Base-by-base conservation (phyloP, 2,329 filamentous ascomycete species). In the Shiraia bambusicola region DNA sequence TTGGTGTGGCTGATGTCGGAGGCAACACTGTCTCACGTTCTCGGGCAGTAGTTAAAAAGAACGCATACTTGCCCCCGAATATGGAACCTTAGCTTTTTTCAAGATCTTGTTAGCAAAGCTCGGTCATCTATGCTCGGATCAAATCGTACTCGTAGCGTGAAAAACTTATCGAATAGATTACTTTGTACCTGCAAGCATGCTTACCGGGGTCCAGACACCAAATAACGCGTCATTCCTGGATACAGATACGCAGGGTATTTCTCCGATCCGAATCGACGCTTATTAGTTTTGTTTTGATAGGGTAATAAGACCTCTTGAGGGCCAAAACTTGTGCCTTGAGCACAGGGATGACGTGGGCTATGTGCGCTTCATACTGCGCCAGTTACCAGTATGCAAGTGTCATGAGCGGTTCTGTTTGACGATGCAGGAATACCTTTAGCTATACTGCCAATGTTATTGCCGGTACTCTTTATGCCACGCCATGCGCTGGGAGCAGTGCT, bases 341-440 rank as follows among this genome's bases (percentile, higher is more conserved):
- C 12, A 25, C 28, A 3, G 11, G 14, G 5, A 38, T 32, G 36
- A 38, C 28, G 9, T 38, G 36, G 36, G 13, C 16, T 4, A 16
- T 28, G 16, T 38, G 36, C 19, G 26, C 36, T 11, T 32, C 28
- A 12, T 38, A 13, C 28, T 38, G 36, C 27, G 14, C 7, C 28
- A 22, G 28, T 12, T 38, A 31, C 15, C 36, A 38, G 13, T 38
- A 38, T 24, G 28, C 36, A 16, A 28, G 36, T n/a, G 25, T 38
- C 17, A 38, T 8, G 9, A 19, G 27, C 16, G 36, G 36, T 16
- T 38, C 36, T 11, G 15, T 25, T 4, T 38, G 36, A 31, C 17
- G 36, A 31, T 38, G 36, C n/a, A 28, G 36, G 13, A 38, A 32
- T 19, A 22, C 15, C 2, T 38, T 38, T 17, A 24, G 12, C 25